These are phyloP conservation scores for Ceratocystis cubensis DNA, from an alignment of 2,329 filamentous ascomycete species.

Conservation along the genomic window DNA sequence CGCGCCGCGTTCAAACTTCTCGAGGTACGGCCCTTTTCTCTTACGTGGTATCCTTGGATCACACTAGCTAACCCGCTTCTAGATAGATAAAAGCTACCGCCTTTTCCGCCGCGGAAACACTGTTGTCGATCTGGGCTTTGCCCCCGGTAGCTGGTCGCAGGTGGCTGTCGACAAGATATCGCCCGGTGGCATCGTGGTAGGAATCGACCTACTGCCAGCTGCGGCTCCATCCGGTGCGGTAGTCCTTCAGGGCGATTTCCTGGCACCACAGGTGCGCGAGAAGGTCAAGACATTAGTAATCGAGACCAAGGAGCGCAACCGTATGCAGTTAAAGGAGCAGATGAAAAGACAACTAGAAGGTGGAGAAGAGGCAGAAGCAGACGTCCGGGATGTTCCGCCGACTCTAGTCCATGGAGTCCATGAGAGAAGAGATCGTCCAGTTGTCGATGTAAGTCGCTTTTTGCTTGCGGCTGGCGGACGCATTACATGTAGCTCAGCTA, in stretches of 20 bases:
- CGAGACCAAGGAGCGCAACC: constrained; percentile 34
- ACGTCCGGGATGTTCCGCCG: background rate
- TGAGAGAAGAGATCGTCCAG: background rate
- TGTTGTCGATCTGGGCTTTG: constrained; percentile 80
- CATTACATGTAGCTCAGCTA: background rate
- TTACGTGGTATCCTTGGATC: background rate
- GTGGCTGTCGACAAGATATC: constrained; percentile 69
- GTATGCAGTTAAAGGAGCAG: constrained; percentile 21
- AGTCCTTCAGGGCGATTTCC: constrained; percentile 88
- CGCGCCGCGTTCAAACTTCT: constrained; percentile 88
- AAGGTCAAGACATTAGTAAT: constrained; percentile 66
- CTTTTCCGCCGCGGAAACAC: constrained; percentile 72
- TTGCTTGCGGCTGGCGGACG: background rate
- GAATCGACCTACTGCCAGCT: constrained; percentile 87
- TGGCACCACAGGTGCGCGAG: constrained; percentile 59
- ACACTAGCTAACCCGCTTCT: background rate
- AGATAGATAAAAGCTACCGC: constrained; percentile 72
- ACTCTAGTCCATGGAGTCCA: background rate
- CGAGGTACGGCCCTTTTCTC: constrained; percentile 44
- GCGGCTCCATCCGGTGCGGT: constrained; percentile 86
- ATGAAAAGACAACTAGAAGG: constrained; percentile 21
- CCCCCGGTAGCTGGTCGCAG: constrained; percentile 61
- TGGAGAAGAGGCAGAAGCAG: constrained; percentile 23
- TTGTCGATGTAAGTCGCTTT: constrained; percentile 14
- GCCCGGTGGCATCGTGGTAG: constrained; percentile 68